Percentiles rank a stretch among this genome's conserved stretches.
These are phyloP conservation scores for Crithidia sp. DNA, from an alignment of 208 protist species.

Conservation along the genomic window DNA sequence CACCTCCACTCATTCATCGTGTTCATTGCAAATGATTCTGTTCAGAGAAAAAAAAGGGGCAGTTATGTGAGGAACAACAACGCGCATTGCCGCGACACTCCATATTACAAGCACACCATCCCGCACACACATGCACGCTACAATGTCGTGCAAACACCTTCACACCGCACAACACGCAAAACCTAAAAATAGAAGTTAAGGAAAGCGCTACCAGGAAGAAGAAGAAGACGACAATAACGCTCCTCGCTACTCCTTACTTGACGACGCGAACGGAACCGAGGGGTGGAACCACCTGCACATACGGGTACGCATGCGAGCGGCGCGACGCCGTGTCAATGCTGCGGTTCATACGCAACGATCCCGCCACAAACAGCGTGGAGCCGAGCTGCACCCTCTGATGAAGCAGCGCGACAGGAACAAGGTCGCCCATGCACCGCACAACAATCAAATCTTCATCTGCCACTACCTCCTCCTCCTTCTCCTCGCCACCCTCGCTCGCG, in stretches of 20 bases:
- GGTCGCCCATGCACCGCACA: slow-evolving; percentile 67
- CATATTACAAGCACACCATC: too few relatives aligned
- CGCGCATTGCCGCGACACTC: too few relatives aligned
- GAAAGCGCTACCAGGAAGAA: too few relatives aligned
- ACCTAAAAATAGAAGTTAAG: too few relatives aligned
- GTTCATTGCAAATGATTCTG: too few relatives aligned
- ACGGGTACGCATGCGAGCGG: slow-evolving; percentile 81
- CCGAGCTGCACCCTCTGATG: slow-evolving; percentile 57
- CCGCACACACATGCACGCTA: too few relatives aligned
- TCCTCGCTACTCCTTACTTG: slow-evolving; percentile 3
- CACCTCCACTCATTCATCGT: too few relatives aligned
- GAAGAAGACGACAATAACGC: not conserved
- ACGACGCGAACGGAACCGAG: slow-evolving; percentile 64
- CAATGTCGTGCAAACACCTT: too few relatives aligned
- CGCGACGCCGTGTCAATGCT: slow-evolving; percentile 67
- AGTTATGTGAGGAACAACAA: too few relatives aligned
- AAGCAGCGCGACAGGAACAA: slow-evolving; percentile 48
- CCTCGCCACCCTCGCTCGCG: not conserved
- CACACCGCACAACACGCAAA: too few relatives aligned
- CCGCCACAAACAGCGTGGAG: slow-evolving; percentile 57
- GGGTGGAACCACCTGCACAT: slow-evolving; percentile 77
- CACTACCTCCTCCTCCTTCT: not conserved
- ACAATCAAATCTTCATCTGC: slow-evolving; percentile 74
- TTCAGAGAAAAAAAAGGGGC: too few relatives aligned
- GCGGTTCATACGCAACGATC: slow-evolving; percentile 77